Evolutionary conservation across 306 rosid species (phyloP).

Genomic region (Styphnolobium japonicum): DNA sequence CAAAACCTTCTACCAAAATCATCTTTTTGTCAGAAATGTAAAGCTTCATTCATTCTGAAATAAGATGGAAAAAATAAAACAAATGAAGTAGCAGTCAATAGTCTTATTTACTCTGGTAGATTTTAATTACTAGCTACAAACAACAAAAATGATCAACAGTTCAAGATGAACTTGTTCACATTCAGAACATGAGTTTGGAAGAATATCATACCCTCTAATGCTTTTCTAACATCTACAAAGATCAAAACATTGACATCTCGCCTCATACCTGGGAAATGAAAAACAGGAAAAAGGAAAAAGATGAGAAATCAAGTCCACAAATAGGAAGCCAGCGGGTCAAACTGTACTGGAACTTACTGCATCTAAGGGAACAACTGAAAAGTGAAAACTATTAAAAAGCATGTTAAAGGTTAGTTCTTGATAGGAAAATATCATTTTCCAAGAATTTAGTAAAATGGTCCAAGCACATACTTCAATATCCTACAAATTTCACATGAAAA

Average conservation of each 20-base stretch:
- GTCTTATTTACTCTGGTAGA: neutral
- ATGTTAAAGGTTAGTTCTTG: neutral
- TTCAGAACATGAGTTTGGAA: neutral
- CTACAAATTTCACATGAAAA: neutral
- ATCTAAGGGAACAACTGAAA: neutral
- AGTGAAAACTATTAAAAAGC: neutral
- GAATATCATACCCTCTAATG: constrained; percentile 62
- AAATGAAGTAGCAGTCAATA: neutral
- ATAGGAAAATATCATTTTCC: neutral
- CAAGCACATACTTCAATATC: neutral
- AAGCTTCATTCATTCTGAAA: constrained; percentile 87
- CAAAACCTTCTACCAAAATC: constrained; percentile 81
- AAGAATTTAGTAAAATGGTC: neutral
- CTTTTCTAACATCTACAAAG: constrained; percentile 69
- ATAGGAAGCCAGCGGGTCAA: neutral
- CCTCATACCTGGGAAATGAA: constrained; percentile 81
- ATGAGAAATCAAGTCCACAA: neutral
- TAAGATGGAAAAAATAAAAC: neutral
- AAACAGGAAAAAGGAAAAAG: neutral
- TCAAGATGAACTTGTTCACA: constrained; percentile 11
- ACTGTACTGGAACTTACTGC: neutral
- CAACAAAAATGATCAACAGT: neutral
- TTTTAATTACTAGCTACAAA: neutral
- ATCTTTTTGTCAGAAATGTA: constrained; percentile 89
- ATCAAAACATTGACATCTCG: constrained; percentile 71